Evolutionary conservation across 352 stramenopile species (phyloP).

Genomic region (Phytophthora hibernalis): DNA sequence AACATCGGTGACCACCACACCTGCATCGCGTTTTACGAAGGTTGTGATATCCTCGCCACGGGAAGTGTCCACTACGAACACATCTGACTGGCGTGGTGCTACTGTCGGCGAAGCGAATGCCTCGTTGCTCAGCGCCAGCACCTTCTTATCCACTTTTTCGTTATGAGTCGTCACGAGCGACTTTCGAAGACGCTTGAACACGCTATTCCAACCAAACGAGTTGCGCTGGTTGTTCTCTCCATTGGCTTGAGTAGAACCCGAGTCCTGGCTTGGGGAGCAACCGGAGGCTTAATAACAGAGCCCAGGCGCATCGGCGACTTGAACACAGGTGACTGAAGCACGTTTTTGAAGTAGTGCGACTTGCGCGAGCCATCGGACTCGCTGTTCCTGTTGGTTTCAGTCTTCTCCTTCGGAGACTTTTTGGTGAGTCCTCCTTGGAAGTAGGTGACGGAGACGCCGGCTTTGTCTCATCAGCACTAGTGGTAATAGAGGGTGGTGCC

Average conservation of each 20-base stretch:
- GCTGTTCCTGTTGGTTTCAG: slow-evolving; percentile 28
- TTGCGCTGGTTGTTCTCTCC: slow-evolving; percentile 45
- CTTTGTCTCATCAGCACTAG: slow-evolving; percentile 20
- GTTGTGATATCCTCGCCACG: slow-evolving; percentile 85
- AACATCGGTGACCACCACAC: slow-evolving; percentile 72
- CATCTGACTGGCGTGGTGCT: slow-evolving; percentile 62
- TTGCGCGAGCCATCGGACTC: slow-evolving; percentile 57
- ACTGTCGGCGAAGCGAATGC: slow-evolving; percentile 58
- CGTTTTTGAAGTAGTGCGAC: slow-evolving; percentile 88
- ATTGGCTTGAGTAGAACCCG: slow-evolving; percentile 33
- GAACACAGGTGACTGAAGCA: slow-evolving; percentile 86
- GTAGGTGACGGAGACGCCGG: slow-evolving; percentile 16
- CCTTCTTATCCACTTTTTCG: slow-evolving; percentile 74
- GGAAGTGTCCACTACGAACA: slow-evolving; percentile 82
- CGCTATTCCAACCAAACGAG: slow-evolving; percentile 82
- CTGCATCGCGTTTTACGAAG: slow-evolving; percentile 78
- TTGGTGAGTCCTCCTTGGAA: slow-evolving; percentile 17
- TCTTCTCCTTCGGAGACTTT: slow-evolving; percentile 32
- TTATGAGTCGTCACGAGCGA: slow-evolving; percentile 72
- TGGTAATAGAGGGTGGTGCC: slow-evolving; percentile 12
- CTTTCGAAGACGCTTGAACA: slow-evolving; percentile 84
- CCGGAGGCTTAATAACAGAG: slow-evolving; percentile 74
- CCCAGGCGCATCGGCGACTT: slow-evolving; percentile 80
- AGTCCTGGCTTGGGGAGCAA: slow-evolving; percentile 41
- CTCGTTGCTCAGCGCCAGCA: slow-evolving; percentile 77